phyloP scores from a whole-genome alignment of 306 rosid species.

The Vigna trinervia region DNA sequence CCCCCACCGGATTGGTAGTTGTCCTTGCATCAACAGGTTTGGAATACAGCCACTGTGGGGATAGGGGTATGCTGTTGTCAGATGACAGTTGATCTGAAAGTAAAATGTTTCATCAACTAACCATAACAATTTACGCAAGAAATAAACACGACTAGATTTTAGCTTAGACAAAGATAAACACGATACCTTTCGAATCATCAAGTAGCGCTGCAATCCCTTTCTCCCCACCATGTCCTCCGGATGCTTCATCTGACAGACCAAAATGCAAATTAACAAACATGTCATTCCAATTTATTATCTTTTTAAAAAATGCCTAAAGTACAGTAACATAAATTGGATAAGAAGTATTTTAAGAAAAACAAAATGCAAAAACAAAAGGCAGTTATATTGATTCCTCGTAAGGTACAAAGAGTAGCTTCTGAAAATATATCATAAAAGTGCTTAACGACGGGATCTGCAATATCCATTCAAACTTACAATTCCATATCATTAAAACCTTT shows the following conservation, averaged over 20 bases:
- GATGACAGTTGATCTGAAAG: slow-evolving; percentile 63
- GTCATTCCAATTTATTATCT: background rate
- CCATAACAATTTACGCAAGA: background rate
- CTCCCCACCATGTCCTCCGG: slow-evolving; percentile 56
- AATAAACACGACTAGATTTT: background rate
- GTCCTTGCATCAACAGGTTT: slow-evolving; percentile 67
- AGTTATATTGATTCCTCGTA: background rate
- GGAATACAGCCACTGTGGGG: slow-evolving; percentile 81
- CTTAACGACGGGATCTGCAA: slow-evolving; percentile 31
- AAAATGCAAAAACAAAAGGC: background rate
- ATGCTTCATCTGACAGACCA: slow-evolving; percentile 59
- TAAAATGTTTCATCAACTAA: slow-evolving; percentile 41
- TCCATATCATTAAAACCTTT: background rate
- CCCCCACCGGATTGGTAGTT: slow-evolving; percentile 54
- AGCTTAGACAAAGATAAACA: slow-evolving; percentile 1
- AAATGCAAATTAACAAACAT: slow-evolving; percentile 36
- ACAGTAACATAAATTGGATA: background rate
- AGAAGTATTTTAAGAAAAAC: background rate
- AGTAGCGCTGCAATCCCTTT: slow-evolving; percentile 54
- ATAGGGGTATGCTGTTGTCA: slow-evolving; percentile 70
- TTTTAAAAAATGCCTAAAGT: background rate
- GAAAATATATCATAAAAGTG: slow-evolving; percentile 12
- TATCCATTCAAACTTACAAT: slow-evolving; percentile 14
- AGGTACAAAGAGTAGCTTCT: background rate
- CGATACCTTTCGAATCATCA: slow-evolving; percentile 63